phyloP scores from a whole-genome alignment of 2,329 filamentous ascomycete genomes.

The Microcera coccophila region DNA sequence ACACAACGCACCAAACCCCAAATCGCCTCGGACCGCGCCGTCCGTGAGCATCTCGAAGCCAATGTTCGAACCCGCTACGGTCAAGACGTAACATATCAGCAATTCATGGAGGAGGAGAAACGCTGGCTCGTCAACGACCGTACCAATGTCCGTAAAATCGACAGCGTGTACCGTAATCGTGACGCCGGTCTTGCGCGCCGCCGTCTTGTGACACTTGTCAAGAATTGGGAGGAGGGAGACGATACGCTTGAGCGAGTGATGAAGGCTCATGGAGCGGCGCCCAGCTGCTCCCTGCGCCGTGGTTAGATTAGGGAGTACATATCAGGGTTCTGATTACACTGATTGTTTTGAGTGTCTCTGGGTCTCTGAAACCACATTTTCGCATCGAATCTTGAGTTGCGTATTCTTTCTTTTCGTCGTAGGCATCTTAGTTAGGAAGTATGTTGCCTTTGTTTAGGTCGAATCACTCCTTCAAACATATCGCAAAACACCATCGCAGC shows the following conservation, averaged over 20 bases:
- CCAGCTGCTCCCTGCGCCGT: constrained; percentile 16
- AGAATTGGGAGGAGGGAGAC: constrained; percentile 40
- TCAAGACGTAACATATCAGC: constrained; percentile 25
- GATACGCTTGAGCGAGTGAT: constrained; percentile 36
- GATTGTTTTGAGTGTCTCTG: too few species aligned
- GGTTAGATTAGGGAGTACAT: too few species aligned
- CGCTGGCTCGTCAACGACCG: constrained; percentile 40
- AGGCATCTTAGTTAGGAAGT: too few species aligned
- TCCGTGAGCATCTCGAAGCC: constrained; percentile 29
- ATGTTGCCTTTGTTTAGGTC: too few species aligned
- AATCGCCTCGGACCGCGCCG: constrained; percentile 26
- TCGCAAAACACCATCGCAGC: too few species aligned
- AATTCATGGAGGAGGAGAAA: constrained; percentile 35
- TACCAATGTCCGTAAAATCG: constrained; percentile 39
- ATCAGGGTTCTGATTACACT: too few species aligned
- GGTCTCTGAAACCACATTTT: too few species aligned
- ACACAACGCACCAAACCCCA: constrained; percentile 21
- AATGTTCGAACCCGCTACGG: constrained; percentile 33
- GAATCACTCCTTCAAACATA: too few species aligned
- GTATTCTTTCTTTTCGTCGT: too few species aligned
- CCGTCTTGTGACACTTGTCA: constrained; percentile 33
- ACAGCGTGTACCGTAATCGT: constrained; percentile 42
- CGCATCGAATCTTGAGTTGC: too few species aligned
- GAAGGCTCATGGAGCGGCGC: constrained; percentile 25
- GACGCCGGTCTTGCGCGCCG: constrained; percentile 37